Conservation (phyloP, 345 rosid species). For the Rhizophora apiculata region DNA sequence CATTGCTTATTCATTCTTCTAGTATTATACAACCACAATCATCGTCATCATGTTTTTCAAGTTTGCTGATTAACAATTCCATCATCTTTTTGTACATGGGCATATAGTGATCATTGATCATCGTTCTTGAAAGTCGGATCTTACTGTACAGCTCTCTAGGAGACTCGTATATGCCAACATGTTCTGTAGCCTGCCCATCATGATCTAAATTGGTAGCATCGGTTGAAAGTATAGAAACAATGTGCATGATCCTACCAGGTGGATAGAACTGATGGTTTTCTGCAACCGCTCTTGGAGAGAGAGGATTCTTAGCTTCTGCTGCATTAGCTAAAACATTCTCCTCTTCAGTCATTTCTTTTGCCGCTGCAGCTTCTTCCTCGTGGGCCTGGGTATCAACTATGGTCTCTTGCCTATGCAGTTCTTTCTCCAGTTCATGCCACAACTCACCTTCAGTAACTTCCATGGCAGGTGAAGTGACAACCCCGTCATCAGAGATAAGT, state of each 20-base stretch:
- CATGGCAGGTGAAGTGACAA: slow-evolving; percentile 31
- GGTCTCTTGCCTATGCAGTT: slow-evolving; percentile 62
- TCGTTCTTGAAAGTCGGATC: slow-evolving; percentile 79
- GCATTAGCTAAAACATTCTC: slow-evolving; percentile 49
- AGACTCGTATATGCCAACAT: slow-evolving; percentile 61
- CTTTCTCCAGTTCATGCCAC: slow-evolving; percentile 86
- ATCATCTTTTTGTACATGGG: slow-evolving; percentile 92
- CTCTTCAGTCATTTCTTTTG: slow-evolving; percentile 68
- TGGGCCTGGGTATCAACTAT: slow-evolving; percentile 50
- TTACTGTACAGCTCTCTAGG: slow-evolving; percentile 86
- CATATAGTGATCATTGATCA: slow-evolving; percentile 98
- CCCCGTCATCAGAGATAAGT: slow-evolving; percentile 39
- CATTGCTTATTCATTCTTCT: slow-evolving; percentile 6
- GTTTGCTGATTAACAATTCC: slow-evolving; percentile 64
- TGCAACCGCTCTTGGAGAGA: slow-evolving; percentile 39
- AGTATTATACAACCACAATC: slow-evolving; percentile 23
- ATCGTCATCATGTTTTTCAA: slow-evolving; percentile 42
- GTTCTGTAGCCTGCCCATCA: slow-evolving; percentile 29
- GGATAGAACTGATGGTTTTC: slow-evolving; percentile 79
- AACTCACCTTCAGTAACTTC: slow-evolving; percentile 69
- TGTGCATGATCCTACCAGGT: slow-evolving; percentile 85
- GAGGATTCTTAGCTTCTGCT: slow-evolving; percentile 34
- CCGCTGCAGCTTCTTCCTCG: slow-evolving; percentile 80
- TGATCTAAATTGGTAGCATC: slow-evolving; percentile 21
- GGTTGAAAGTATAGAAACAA: slow-evolving; percentile 42